Percentiles rank a stretch among this genome's conserved stretches.
These are phyloP conservation scores for Leccinum rimulosum DNA, from an alignment of 768 basidiomycete genomes.

Conservation along the genomic window DNA sequence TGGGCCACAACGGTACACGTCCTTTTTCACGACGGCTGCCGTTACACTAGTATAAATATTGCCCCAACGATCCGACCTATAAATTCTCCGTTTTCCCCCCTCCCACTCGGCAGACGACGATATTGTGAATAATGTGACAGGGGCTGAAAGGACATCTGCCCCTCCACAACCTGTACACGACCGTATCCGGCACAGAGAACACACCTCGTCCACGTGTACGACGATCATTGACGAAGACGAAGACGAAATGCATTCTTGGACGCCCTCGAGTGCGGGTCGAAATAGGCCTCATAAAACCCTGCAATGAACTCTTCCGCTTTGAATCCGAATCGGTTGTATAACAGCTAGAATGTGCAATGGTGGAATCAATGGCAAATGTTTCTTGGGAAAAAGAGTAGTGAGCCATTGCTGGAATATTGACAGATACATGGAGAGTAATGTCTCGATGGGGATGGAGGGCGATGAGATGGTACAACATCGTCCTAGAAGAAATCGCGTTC, in stretches of 20 bases:
- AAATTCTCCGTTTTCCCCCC: no score
- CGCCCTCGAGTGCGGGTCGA: constrained; percentile 63
- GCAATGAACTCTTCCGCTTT: constrained; percentile 83
- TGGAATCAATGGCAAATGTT: neutral
- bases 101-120: no score
- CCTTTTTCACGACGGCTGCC: no score
- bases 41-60: no score
- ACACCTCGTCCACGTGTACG: neutral
- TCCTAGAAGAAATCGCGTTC: constrained; percentile 37
- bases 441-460: constrained; percentile 69
- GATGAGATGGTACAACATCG: constrained; percentile 78
- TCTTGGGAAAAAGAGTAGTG: neutral
- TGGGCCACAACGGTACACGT: no score
- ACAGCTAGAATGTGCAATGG: constrained; percentile 40
- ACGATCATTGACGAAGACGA: constrained; percentile 57
- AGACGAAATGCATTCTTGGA: constrained; percentile 82
- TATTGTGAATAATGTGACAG: no score
- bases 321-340: constrained; percentile 87
- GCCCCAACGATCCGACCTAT: no score
- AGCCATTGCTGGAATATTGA: constrained; percentile 79
- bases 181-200: neutral
- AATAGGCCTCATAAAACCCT: constrained; percentile 78
- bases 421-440: constrained; percentile 80
- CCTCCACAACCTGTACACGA: no score
- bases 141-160: no score